Evolutionary conservation across 2,329 filamentous ascomycete genomes (phyloP), one percentile per base, ranked within the genome.

Genomic region (Cercospora sp.): DNA sequence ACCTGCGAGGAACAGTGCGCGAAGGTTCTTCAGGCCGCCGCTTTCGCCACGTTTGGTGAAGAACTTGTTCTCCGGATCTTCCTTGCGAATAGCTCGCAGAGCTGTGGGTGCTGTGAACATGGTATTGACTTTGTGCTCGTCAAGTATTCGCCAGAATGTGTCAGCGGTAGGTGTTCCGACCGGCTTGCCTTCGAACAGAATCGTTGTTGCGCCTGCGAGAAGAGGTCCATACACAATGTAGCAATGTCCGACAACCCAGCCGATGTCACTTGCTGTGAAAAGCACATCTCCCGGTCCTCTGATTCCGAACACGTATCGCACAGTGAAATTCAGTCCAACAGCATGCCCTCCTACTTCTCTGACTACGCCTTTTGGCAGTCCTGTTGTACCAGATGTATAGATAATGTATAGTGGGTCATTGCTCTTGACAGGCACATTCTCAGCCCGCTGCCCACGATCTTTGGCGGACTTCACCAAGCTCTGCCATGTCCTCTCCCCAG

Each of bases 121-220:
- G 5, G 88, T 87, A 69, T 92, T 96, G 64, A 96, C 93, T 75
- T 90, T 90, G 82, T 97, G 90, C 74, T 96, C 91, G 72, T 93
- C 90, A 3, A 96, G 66, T 18, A 97, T 88, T 2, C 93, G 85
- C 94, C 94, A 98, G 78, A 97, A 95, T 0, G 91, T 90, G 5
- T 92, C 90, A 0, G 93, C 91, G 74, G 97, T 89, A 0, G 94
- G 94, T 0, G 93, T 97, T 4, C 93, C 93, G 12, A 97, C 85
- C 0, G 94, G 94, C 73, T 97, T 97, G n/a, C 94, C 94, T 80
- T 97, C 94, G 78, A 93, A 97, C 0, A 97, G 83, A 1, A 97
- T 87, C 0, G 93, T 97, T 1, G 93, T 90, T 1, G 94, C 93
- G 5, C 94, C 94, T 0, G 90, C 88, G 1, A 97, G 86, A 5